Percentiles rank a stretch among this genome's conserved stretches.
phyloP scores from a whole-genome alignment of 805 yeast genomes.

The Suhomyces pyralidae region DNA sequence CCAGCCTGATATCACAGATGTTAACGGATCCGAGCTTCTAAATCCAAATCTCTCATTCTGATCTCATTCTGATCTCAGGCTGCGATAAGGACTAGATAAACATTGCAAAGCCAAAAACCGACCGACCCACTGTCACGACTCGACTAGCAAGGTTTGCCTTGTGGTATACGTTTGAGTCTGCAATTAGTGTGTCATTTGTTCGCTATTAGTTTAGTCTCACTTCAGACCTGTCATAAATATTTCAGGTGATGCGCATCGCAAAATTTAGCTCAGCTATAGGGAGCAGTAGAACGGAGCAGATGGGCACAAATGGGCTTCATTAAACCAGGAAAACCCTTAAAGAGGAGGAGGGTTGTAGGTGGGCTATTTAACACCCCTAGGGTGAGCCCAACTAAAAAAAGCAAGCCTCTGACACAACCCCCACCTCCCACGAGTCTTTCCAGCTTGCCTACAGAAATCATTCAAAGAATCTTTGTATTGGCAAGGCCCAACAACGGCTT shows the following conservation, averaged over 20 bases:
- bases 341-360: constrained; percentile 4
- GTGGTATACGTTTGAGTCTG: neutral
- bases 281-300: neutral
- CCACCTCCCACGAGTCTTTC: constrained; percentile 16
- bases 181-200: neutral
- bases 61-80: no score
- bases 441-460: constrained; percentile 42
- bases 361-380: no score
- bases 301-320: constrained; percentile 23
- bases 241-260: neutral
- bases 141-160: neutral
- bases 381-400: neutral
- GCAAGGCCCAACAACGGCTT: constrained; percentile 33
- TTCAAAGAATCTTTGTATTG: constrained; percentile 36
- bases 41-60: no score
- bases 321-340: constrained; percentile 21
- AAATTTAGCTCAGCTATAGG: neutral
- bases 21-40: neutral
- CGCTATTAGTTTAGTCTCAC: neutral
- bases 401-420: neutral
- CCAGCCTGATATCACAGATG: no score
- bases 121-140: neutral
- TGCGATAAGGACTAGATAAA: neutral
- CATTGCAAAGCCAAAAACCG: neutral
- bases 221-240: neutral